Conservation (phyloP, 352 stramenopile species). For the Globisporangium spinosum region DNA sequence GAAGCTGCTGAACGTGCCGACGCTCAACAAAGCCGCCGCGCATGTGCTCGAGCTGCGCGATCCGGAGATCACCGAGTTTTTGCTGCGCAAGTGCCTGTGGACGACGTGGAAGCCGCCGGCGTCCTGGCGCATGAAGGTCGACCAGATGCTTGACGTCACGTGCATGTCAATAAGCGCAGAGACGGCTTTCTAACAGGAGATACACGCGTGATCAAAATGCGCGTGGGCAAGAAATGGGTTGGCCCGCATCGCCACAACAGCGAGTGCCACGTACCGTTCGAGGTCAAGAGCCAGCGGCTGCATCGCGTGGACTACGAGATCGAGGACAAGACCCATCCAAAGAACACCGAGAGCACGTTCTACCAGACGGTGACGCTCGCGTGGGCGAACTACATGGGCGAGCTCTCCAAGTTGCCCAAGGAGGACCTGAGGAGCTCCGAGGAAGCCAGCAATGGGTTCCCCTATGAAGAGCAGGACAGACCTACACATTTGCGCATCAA, state of each 20-base stretch:
- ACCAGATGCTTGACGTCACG: slow-evolving; percentile 61
- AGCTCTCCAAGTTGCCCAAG: slow-evolving; percentile 44
- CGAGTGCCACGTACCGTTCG: slow-evolving; percentile 24
- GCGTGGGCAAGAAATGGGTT: slow-evolving; percentile 62
- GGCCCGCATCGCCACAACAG: slow-evolving; percentile 56
- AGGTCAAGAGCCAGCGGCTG: slow-evolving; percentile 43
- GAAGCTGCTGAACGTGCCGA: slow-evolving; percentile 42
- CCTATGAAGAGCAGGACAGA: slow-evolving; percentile 54
- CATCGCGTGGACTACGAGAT: slow-evolving; percentile 67
- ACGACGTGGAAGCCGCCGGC: slow-evolving; percentile 54
- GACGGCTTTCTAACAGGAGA: slow-evolving; percentile 55
- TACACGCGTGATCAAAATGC: slow-evolving; percentile 46
- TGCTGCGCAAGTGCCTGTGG: slow-evolving; percentile 42
- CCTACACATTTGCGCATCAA: slow-evolving; percentile 51
- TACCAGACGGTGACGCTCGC: slow-evolving; percentile 48
- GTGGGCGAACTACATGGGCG: slow-evolving; percentile 55
- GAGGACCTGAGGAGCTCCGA: slow-evolving; percentile 34
- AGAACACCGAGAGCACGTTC: slow-evolving; percentile 42
- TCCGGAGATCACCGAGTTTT: slow-evolving; percentile 27
- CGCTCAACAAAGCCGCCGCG: slow-evolving; percentile 27
- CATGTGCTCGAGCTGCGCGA: slow-evolving; percentile 35
- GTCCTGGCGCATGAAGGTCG: slow-evolving; percentile 61
- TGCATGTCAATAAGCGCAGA: slow-evolving; percentile 37
- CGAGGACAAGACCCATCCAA: slow-evolving; percentile 21
- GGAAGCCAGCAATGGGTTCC: slow-evolving; percentile 27